A percentile compares a stretch with the other conserved stretches of the same genome.
phyloP scores from a whole-genome alignment of 2,329 filamentous ascomycete species.

The Chaetomiaceae sp. region DNA sequence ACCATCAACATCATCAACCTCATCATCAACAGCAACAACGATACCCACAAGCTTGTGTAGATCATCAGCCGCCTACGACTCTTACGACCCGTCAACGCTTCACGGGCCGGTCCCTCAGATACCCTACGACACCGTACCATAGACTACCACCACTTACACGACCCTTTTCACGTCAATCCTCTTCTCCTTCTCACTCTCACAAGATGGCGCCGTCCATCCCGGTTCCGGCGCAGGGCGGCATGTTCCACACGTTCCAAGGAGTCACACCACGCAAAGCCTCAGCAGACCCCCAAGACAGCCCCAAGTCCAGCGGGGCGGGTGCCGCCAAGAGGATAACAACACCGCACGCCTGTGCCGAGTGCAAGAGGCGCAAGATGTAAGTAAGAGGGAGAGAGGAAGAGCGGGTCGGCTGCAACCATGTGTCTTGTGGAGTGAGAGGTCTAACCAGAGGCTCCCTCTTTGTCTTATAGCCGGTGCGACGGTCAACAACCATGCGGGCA shows the following conservation, averaged over 20 bases:
- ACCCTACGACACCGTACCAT: slow-evolving; percentile 8
- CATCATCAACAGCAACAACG: slow-evolving; percentile 13
- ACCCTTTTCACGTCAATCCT: slow-evolving; percentile 14
- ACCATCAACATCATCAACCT: too few relatives aligned
- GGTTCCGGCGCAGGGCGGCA: slow-evolving; percentile 45
- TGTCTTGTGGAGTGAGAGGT: not conserved
- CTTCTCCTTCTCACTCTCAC: too few relatives aligned
- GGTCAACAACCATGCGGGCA: slow-evolving; percentile 77
- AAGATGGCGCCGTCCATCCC: slow-evolving; percentile 43
- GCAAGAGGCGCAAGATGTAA: slow-evolving; percentile 72
- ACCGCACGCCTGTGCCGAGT: slow-evolving; percentile 66
- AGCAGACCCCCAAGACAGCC: slow-evolving; percentile 37
- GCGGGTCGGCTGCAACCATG: too few relatives aligned
- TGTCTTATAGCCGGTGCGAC: slow-evolving; percentile 59
- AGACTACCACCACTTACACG: slow-evolving; percentile 29
- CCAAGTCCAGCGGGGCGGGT: slow-evolving; percentile 36
- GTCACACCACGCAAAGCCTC: slow-evolving; percentile 48
- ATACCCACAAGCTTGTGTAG: not conserved
- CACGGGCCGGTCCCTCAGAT: slow-evolving; percentile 5
- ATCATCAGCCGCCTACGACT: slow-evolving; percentile 10
- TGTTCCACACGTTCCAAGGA: slow-evolving; percentile 52
- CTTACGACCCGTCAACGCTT: slow-evolving; percentile 10
- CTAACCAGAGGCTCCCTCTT: slow-evolving; percentile 26
- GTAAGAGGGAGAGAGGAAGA: slow-evolving; percentile 14
- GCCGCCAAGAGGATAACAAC: slow-evolving; percentile 49